Evolutionary conservation across 768 basidiomycete species (phyloP).

Genomic region (Tulasnella sp.): DNA sequence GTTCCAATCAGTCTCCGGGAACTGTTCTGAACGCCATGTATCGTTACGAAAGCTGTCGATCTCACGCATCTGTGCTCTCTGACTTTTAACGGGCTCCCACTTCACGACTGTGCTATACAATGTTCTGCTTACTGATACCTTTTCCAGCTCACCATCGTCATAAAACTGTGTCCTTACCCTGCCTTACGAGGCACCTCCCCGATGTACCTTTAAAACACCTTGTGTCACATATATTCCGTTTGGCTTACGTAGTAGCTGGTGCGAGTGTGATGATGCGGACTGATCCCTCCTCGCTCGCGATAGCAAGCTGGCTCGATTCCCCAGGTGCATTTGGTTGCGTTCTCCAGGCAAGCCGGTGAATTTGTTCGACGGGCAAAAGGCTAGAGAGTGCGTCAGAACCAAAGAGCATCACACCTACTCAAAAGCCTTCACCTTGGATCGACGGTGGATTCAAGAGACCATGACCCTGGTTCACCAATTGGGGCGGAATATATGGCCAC

Average conservation of each 20-base stretch:
- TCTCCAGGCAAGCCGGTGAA: constrained; percentile 80
- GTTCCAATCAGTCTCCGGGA: constrained; percentile 87
- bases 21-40: constrained; percentile 57
- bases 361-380: constrained; percentile 67
- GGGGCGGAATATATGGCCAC: constrained; percentile 58
- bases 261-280: constrained; percentile 59
- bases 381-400: constrained; percentile 40
- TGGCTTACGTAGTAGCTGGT: not conserved
- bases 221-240: constrained; percentile 13
- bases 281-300: constrained; percentile 90
- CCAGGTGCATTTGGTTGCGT: constrained; percentile 36
- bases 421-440: constrained; percentile 47
- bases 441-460: constrained; percentile 48
- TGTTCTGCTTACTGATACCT: constrained; percentile 18
- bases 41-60: constrained; percentile 31
- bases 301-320: constrained; percentile 49
- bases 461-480: constrained; percentile 38
- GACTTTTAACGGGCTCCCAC: constrained; percentile 8
- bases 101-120: constrained; percentile 21
- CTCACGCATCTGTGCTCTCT: not conserved
- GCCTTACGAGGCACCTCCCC: constrained; percentile 37
- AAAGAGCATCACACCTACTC: not conserved
- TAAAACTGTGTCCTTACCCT: constrained; percentile 61
- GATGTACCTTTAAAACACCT: constrained; percentile 16
- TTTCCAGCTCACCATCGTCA: constrained; percentile 19